These are phyloP conservation scores for Diplosphaera chodatii DNA, from an alignment of 139 green algal genomes.

Conservation along the genomic window DNA sequence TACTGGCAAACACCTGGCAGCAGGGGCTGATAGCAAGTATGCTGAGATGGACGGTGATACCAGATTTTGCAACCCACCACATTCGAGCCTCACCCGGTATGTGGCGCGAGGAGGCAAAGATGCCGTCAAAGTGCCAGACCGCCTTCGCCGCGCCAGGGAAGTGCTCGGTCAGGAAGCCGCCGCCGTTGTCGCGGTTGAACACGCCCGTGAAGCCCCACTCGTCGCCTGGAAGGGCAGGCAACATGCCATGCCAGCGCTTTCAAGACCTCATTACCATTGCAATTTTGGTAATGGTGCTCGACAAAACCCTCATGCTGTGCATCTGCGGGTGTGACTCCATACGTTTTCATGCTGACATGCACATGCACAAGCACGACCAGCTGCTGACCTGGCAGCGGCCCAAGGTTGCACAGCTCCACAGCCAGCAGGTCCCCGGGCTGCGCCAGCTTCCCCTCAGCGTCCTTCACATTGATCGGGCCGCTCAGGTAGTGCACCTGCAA, in stretches of 20 bases:
- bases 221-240: constrained; percentile 16
- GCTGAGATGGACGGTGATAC: background rate
- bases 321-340: background rate
- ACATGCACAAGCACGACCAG: too few relatives aligned
- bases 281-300: too few relatives aligned
- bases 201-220: constrained; percentile 74
- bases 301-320: background rate
- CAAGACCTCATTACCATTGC: too few relatives aligned
- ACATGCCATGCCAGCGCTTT: too few relatives aligned
- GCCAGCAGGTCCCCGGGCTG: constrained; percentile 59
- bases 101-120: constrained; percentile 54
- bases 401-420: constrained; percentile 71
- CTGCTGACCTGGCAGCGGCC: constrained; percentile 46
- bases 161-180: constrained; percentile 70
- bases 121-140: constrained; percentile 70
- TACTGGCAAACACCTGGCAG: too few relatives aligned
- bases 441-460: constrained; percentile 35
- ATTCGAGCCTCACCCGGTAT: constrained; percentile 42
- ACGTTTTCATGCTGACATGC: background rate
- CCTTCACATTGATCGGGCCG: constrained; percentile 50
- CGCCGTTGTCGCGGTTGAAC: constrained; percentile 72
- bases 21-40: too few relatives aligned
- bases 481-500: constrained; percentile 57
- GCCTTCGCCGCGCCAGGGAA: constrained; percentile 67
- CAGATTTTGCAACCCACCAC: background rate